Percentiles rank a stretch among this genome's conserved stretches.
phyloP scores from a whole-genome alignment of 306 rosid genomes.

The Castanospermum australe region DNA sequence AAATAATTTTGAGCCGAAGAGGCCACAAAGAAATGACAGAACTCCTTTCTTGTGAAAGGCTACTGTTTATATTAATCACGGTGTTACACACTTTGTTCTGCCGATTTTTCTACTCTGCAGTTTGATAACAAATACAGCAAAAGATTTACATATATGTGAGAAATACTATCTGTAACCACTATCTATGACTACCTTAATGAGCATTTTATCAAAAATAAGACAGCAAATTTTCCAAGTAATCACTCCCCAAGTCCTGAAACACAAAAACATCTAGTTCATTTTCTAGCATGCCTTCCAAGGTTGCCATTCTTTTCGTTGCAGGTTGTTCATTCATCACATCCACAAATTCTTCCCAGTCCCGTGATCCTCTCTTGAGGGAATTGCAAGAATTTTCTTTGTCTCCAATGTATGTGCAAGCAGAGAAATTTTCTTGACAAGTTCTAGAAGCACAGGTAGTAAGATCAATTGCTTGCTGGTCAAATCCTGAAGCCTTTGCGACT shows the following conservation, averaged over 20 bases:
- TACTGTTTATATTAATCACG: not conserved
- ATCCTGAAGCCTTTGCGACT: slow-evolving; percentile 43
- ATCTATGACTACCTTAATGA: not conserved
- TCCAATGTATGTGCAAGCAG: not conserved
- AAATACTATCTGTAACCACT: not conserved
- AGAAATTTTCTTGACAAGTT: not conserved
- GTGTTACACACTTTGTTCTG: not conserved
- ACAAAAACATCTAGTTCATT: slow-evolving; percentile 51
- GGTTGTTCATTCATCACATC: slow-evolving; percentile 33
- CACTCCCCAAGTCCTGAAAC: slow-evolving; percentile 71
- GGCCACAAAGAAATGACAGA: not conserved
- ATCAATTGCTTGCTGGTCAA: slow-evolving; percentile 12
- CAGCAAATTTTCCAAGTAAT: slow-evolving; percentile 58
- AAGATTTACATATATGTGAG: not conserved
- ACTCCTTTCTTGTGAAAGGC: not conserved
- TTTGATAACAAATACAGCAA: not conserved
- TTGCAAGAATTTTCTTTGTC: not conserved
- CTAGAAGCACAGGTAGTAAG: not conserved
- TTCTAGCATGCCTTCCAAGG: slow-evolving; percentile 16
- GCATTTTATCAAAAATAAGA: slow-evolving; percentile 39
- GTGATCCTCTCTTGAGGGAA: slow-evolving; percentile 22
- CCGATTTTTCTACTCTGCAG: not conserved
- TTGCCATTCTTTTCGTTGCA: slow-evolving; percentile 31
- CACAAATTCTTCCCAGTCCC: slow-evolving; percentile 35
- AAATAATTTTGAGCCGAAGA: not conserved